These are phyloP conservation scores for Cytospora mali DNA, from an alignment of 2,329 filamentous ascomycete genomes.

Conservation along the genomic window DNA sequence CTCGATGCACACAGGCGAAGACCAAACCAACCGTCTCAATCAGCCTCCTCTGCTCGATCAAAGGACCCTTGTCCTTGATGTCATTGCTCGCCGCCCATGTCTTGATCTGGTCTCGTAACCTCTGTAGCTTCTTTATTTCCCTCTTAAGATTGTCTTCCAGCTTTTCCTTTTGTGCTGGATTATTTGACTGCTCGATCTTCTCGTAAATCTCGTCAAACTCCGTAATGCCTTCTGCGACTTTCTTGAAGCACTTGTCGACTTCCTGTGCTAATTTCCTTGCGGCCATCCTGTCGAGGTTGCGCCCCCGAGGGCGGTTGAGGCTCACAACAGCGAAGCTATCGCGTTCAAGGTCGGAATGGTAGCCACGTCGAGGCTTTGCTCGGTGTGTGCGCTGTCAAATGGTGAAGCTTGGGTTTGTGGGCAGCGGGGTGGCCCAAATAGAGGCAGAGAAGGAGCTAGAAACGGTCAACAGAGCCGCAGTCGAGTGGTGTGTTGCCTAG, in stretches of 20 bases:
- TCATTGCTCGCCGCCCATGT: conserved; percentile 98
- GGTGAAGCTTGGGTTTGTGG: conserved; percentile 7
- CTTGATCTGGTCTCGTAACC: conserved; percentile 98
- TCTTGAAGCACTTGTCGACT: conserved; percentile 99
- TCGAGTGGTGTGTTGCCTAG: background rate
- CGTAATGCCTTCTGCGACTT: conserved; percentile 88
- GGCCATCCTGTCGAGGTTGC: conserved; percentile 67
- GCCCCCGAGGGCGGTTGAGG: conserved; percentile 16
- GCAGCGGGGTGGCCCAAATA: background rate
- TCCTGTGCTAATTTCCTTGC: conserved; percentile 96
- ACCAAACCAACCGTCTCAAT: conserved; percentile 84
- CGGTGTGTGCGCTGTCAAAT: background rate
- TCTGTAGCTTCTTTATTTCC: conserved; percentile 99
- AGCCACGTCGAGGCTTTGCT: background rate
- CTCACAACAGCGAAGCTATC: conserved; percentile 18
- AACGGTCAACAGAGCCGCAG: background rate
- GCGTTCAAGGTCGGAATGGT: conserved; percentile 25
- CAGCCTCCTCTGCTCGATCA: conserved; percentile 90
- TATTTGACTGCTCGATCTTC: conserved; percentile 92
- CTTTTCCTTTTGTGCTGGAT: conserved; percentile 96
- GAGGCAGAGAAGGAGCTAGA: background rate
- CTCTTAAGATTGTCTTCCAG: conserved; percentile 97
- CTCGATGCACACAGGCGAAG: conserved; percentile 1
- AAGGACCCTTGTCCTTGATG: conserved; percentile 97
- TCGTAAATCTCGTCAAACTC: conserved; percentile 96